Base-by-base conservation (phyloP, 495 filamentous ascomycete species). In the Articulospora tetracladia region DNA sequence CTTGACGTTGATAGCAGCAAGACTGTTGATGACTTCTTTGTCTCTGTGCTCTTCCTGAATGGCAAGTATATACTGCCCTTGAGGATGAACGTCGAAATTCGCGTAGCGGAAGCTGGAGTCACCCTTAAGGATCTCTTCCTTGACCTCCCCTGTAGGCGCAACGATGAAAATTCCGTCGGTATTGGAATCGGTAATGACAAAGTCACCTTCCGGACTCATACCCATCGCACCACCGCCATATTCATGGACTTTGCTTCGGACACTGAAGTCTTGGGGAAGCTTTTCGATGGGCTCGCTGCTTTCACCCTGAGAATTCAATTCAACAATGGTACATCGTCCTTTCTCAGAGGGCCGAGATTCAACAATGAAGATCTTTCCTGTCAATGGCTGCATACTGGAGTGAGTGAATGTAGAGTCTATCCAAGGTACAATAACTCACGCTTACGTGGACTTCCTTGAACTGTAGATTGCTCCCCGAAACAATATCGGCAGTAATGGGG, bases 41-140 rank as follows among this genome's bases (percentile, higher is more conserved):
- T 61, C 34, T 7, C 47, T 44, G 57, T 82, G 79, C 52, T 78
- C 74, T 61, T 82, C 79, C 53, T 76, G 67, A 27, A 80, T 69
- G 0, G 77, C 77, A 24, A 81, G 57, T 2, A 78, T 69, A 72
- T 72, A 77, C 32, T 60, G 58, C 0, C 48, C 19, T 41, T 70
- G 39, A 7, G 73, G 74, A 55, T 80, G 72, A 22, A 64, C 64
- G 51, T 72, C 65, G 44, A 77, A 77, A 51, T 74, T 65, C 65
- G 73, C 66, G 69, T 71, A 66, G 58, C 76, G 69, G 62, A 77
- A 32, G 7, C 68, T 56, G 20, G 50, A 41, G 32, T 73, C 70
- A 30, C 67, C 66, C 8, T 70, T 65, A 11, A 74, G 20, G n/a
- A 70, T 53, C 6, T 50, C 11, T 12, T 55, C 49, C 20, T 69